phyloP scores from a whole-genome alignment of 2,329 filamentous ascomycete genomes.

The Capronia epimyces region DNA sequence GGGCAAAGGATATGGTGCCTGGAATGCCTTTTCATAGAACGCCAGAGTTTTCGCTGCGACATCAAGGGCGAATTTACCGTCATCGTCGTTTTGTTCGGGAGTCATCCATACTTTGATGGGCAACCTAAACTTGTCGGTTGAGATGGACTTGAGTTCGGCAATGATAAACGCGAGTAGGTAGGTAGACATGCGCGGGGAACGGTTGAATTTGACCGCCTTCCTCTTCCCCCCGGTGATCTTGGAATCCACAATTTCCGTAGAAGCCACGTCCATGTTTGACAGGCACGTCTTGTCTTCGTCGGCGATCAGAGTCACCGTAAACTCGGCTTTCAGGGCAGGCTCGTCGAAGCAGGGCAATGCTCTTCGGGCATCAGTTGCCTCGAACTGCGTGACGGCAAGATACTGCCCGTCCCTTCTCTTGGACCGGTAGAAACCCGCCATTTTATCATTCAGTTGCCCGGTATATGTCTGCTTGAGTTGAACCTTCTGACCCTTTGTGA shows the following conservation, averaged over 20 bases:
- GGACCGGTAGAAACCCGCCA: constrained; percentile 97
- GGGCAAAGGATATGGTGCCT: constrained; percentile 75
- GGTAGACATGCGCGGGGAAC: constrained; percentile 89
- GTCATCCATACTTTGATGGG: constrained; percentile 93
- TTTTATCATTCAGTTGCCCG: constrained; percentile 81
- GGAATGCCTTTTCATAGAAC: constrained; percentile 95
- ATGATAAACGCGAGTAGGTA: constrained; percentile 93
- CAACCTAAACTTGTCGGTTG: constrained; percentile 84
- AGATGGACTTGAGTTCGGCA: constrained; percentile 87
- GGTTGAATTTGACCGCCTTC: constrained; percentile 88
- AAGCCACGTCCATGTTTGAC: constrained; percentile 93
- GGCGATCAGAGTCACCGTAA: constrained; percentile 83
- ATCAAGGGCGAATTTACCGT: constrained; percentile 83
- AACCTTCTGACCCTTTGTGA: constrained; percentile 71
- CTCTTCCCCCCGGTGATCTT: constrained; percentile 58
- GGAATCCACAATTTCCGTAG: constrained; percentile 67
- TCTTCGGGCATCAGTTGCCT: constrained; percentile 85
- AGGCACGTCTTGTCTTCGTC: constrained; percentile 87
- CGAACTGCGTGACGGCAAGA: constrained; percentile 91
- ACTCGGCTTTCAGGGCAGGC: constrained; percentile 85
- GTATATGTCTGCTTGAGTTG: constrained; percentile 72
- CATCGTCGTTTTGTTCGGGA: constrained; percentile 80
- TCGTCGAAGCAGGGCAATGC: constrained; percentile 97
- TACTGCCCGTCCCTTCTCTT: constrained; percentile 75
- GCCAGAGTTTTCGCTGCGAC: constrained; percentile 82